Percentiles rank a stretch among this genome's conserved stretches.
These are phyloP conservation scores for Trichoderma koningiopsis DNA, from an alignment of 2,329 filamentous ascomycete species.

Conservation along the genomic window DNA sequence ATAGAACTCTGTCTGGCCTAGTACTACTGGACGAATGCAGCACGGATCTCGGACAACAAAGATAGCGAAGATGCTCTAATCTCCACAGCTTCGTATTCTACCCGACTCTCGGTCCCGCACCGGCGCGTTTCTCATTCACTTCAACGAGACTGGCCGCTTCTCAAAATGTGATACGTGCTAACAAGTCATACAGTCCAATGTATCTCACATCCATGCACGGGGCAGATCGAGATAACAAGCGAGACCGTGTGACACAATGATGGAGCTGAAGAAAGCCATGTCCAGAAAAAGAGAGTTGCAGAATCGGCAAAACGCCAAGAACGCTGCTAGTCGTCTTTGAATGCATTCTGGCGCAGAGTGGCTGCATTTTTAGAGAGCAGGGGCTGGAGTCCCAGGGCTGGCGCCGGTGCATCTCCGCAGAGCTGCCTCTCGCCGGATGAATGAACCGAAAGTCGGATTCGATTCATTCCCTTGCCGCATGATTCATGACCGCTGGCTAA, in stretches of 20 bases:
- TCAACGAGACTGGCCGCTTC: background rate
- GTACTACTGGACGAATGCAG: background rate
- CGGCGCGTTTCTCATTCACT: background rate
- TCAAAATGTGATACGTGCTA: background rate
- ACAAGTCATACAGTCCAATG: background rate
- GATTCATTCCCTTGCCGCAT: background rate
- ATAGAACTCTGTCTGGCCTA: background rate
- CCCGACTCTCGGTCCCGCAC: background rate
- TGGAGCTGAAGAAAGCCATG: background rate
- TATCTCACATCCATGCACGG: slow-evolving; percentile 7
- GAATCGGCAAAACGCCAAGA: background rate
- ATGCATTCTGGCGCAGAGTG: slow-evolving; percentile 1
- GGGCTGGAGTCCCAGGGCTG: background rate
- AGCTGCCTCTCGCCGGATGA: slow-evolving; percentile 20
- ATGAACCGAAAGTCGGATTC: slow-evolving; percentile 9
- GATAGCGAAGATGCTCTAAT: background rate
- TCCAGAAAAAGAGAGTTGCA: slow-evolving; percentile 15
- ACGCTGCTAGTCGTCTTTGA: background rate
- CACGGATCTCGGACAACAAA: background rate
- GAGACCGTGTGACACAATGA: slow-evolving; percentile 8
- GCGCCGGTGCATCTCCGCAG: slow-evolving; percentile 15
- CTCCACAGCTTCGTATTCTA: slow-evolving; percentile 7
- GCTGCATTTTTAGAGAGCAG: slow-evolving; percentile 8
- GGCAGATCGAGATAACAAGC: slow-evolving; percentile 19
- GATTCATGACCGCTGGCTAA: slow-evolving; percentile 7